Evolutionary conservation across 2,329 filamentous ascomycete species (phyloP), one percentile per base, ranked within the genome.

Genomic region (Exophiala aquamarina): DNA sequence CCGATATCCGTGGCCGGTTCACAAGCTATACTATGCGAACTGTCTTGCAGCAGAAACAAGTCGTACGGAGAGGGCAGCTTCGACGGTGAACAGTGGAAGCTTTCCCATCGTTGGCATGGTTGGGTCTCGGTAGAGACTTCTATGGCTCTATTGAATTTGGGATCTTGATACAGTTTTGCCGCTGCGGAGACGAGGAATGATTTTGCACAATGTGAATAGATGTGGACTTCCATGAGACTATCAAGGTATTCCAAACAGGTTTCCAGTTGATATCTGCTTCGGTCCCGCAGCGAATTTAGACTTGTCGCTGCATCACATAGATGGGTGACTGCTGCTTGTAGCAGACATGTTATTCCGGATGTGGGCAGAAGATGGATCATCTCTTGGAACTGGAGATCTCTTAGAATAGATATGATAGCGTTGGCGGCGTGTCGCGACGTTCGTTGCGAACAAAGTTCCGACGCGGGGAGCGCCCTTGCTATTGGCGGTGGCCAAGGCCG

Each of bases 401-500:
- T 14, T 17, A 50, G 14, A 7, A 50, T 50, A 3, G 41, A 41
- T 7, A 31, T 10, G 6, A 37, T 37, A 2, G 47, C 47, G 23
- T 41, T 41, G 2, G 47, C 41, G 7, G 47, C 47, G 19, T 45
- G 47, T 1, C 35, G 34, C 9, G 47, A 17, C 19, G 41, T 50
- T n/a, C 47, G 47, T 21, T 50, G 47, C 4, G 37, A 50, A 18
- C 15, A 32, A 15, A 21, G 8, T 21, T 50, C 47, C 10, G 41
- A 28, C 1, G 41, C 41, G 1, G 41, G 29, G 4, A 50, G 32
- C 6, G 3, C 23, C 13, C 41, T 34, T 8, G 28, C 10, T 10
- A 45, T 41, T n/a, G 41, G 34, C 6, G 41, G 15, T 7, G 47
- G 47, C 55, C 94, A 90, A 1, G 91, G 91, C 19, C 91, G 83